Evolutionary conservation across 768 basidiomycete genomes (phyloP).

Genomic region (Rhizopogon roseolus): DNA sequence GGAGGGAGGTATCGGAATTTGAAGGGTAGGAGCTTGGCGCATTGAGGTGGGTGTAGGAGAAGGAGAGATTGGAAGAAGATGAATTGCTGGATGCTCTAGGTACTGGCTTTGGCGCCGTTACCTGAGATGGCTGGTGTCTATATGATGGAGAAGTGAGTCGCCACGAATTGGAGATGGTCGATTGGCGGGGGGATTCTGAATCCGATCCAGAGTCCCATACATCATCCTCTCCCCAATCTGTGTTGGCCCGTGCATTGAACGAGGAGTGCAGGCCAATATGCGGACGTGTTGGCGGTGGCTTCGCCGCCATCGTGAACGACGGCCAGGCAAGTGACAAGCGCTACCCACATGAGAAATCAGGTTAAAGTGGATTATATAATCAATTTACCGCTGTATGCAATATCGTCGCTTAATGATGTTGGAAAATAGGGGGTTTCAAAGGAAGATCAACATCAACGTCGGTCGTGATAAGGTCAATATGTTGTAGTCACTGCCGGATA

Average conservation of each 20-base stretch:
- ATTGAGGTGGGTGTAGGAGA: constrained; percentile 77
- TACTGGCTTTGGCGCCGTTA: constrained; percentile 50
- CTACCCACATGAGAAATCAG: neutral
- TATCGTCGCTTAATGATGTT: too few species aligned
- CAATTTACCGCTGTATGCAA: neutral
- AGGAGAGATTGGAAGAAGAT: constrained; percentile 66
- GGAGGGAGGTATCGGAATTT: constrained; percentile 36
- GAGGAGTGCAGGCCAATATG: constrained; percentile 61
- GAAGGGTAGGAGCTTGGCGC: constrained; percentile 75
- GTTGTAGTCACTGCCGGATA: constrained; percentile 19
- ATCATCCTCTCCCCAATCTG: constrained; percentile 82
- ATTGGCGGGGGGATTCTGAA: constrained; percentile 61
- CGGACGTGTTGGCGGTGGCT: constrained; percentile 69
- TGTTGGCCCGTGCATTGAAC: constrained; percentile 38
- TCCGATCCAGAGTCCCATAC: constrained; percentile 85
- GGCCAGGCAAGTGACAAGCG: constrained; percentile 5
- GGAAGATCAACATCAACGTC: constrained; percentile 13
- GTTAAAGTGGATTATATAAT: neutral
- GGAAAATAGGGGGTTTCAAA: constrained; percentile 15
- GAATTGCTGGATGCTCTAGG: constrained; percentile 42
- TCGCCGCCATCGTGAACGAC: constrained; percentile 40
- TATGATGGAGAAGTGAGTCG: constrained; percentile 23
- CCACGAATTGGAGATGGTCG: constrained; percentile 45
- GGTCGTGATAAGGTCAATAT: constrained; percentile 21
- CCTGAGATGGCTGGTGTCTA: constrained; percentile 24